Conservation (phyloP, 1,284 basidiomycete species). For the Boletus smithii region DNA sequence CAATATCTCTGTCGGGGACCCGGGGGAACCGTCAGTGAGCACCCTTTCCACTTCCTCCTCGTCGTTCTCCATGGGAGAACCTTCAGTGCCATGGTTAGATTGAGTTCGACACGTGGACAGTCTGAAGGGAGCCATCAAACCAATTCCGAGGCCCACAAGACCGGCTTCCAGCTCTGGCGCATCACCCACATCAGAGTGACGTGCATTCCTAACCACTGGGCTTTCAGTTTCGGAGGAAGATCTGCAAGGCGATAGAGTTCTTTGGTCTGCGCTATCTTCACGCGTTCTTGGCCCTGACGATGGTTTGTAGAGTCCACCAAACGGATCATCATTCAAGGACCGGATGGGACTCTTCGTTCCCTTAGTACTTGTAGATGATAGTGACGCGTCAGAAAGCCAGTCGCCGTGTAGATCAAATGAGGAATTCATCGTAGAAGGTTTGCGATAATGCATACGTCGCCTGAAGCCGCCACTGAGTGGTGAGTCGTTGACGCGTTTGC, state of each 20-base stretch:
- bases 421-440: conserved; percentile 39
- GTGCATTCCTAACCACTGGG: conserved; percentile 52
- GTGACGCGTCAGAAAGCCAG: conserved; percentile 45
- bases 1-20: conserved; percentile 27
- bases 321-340: conserved; percentile 35
- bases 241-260: conserved; percentile 30
- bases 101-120: conserved; percentile 33
- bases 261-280: conserved; percentile 12
- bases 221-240: conserved; percentile 49
- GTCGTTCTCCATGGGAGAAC: conserved; percentile 26
- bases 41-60: conserved; percentile 34
- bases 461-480: conserved; percentile 29
- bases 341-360: conserved; percentile 21
- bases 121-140: conserved; percentile 53
- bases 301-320: conserved; percentile 32
- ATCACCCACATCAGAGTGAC: conserved; percentile 27
- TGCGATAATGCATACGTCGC: conserved; percentile 31
- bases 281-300: conserved; percentile 17
- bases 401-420: conserved; percentile 39
- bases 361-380: conserved; percentile 29
- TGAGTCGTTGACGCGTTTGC: conserved; percentile 35
- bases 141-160: conserved; percentile 45
- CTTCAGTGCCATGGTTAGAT: conserved; percentile 12
- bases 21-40: conserved; percentile 23
- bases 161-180: conserved; percentile 33